Percentiles rank a stretch among this genome's conserved stretches.
Evolutionary conservation across 2,329 filamentous ascomycete genomes (phyloP).

Genomic region (Fusarium sororula): DNA sequence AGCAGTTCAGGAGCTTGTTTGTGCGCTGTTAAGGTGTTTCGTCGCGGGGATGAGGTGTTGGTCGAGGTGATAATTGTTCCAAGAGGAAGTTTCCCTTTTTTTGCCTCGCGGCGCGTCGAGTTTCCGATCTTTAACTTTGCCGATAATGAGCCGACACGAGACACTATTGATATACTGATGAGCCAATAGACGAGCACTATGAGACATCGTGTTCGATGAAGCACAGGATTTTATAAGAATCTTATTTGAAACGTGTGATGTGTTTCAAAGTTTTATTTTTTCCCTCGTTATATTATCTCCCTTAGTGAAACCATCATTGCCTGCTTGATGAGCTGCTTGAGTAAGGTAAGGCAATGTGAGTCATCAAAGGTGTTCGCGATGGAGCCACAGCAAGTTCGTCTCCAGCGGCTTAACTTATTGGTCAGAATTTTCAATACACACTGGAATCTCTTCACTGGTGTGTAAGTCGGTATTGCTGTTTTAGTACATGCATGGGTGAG

Average conservation of each 20-base stretch:
- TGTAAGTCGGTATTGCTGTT: not conserved
- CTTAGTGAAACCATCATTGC: not conserved
- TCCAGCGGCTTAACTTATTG: not conserved
- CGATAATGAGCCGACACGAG: conserved; percentile 43
- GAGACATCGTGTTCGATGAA: conserved; percentile 26
- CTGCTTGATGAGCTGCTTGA: not conserved
- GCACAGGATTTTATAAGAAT: not conserved
- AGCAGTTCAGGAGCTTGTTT: conserved; percentile 1
- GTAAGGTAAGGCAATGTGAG: not conserved
- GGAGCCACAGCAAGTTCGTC: conserved; percentile 5
- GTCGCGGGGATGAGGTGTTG: conserved; percentile 24
- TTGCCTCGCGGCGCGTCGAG: conserved; percentile 38
- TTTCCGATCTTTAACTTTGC: conserved; percentile 31
- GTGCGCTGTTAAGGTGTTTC: conserved; percentile 25
- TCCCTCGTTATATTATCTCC: not conserved
- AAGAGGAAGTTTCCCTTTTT: conserved; percentile 35
- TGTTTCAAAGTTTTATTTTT: not conserved
- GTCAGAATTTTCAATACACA: not conserved
- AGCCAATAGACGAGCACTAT: conserved; percentile 21
- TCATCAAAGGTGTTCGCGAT: conserved; percentile 15
- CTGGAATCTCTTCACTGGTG: not conserved
- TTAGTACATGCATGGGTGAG: not conserved
- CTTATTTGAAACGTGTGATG: not conserved
- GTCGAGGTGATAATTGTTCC: conserved; percentile 29
- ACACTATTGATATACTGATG: conserved; percentile 7